Percentiles rank a stretch among this genome's conserved stretches.
These are phyloP conservation scores for Phialocephala subalpina DNA, from an alignment of 2,329 filamentous ascomycete genomes.

Conservation along the genomic window DNA sequence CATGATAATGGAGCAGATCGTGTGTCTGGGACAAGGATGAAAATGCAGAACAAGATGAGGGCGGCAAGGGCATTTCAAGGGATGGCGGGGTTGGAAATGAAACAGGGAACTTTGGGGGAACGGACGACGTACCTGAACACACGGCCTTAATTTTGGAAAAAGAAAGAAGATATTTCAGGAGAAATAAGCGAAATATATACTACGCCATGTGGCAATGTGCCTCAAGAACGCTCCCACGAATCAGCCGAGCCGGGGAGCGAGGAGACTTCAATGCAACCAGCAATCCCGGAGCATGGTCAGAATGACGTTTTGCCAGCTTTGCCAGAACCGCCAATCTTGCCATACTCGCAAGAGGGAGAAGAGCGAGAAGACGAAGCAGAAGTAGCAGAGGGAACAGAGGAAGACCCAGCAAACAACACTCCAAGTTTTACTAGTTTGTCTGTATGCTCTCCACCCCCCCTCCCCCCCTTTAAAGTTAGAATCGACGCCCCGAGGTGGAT, in stretches of 20 bases:
- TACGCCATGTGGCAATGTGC: neutral
- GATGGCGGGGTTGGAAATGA: too few species aligned
- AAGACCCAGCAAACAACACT: neutral
- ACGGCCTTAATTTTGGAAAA: neutral
- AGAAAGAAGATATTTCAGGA: neutral
- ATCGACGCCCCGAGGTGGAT: neutral
- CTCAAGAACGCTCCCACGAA: neutral
- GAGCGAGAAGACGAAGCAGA: too few species aligned
- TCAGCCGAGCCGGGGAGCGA: neutral
- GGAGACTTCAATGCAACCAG: neutral
- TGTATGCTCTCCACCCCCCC: neutral
- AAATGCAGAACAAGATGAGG: too few species aligned
- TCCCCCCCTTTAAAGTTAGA: neutral
- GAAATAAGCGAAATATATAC: neutral
- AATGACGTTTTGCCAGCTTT: neutral
- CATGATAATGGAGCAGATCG: too few species aligned
- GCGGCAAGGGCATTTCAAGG: too few species aligned
- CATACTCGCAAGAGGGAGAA: too few species aligned
- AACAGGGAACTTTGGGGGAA: too few species aligned
- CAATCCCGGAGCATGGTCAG: neutral
- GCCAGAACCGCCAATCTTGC: too few species aligned
- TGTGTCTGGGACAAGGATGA: too few species aligned
- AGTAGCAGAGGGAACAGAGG: too few species aligned
- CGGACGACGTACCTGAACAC: neutral
- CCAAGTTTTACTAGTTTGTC: neutral